Percentiles rank a stretch among this genome's conserved stretches.
These are phyloP conservation scores for Phaeosphaeriaceae sp. DNA, from an alignment of 2,329 filamentous ascomycete genomes.

Conservation along the genomic window DNA sequence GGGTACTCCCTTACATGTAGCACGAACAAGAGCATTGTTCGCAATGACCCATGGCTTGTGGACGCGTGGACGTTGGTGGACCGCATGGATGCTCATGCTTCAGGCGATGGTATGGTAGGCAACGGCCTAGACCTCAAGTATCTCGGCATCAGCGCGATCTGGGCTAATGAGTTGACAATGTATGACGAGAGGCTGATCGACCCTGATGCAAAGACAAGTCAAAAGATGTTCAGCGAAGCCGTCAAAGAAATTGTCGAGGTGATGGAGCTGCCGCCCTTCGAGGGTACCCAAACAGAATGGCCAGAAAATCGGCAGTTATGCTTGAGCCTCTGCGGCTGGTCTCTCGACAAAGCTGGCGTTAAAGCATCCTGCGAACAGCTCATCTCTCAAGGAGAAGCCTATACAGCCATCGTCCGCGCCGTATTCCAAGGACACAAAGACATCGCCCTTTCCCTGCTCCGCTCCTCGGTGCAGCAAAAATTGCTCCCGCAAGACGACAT, in stretches of 20 bases:
- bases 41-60: constrained; percentile 75
- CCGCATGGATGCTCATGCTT: constrained; percentile 68
- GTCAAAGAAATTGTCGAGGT: constrained; percentile 70
- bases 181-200: constrained; percentile 46
- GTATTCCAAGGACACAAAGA: constrained; percentile 74
- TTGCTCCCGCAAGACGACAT: constrained; percentile 61
- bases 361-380: constrained; percentile 58
- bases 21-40: constrained; percentile 70
- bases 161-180: constrained; percentile 71
- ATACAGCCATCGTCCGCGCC: constrained; percentile 77
- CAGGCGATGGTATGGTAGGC: constrained; percentile 72
- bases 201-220: constrained; percentile 50
- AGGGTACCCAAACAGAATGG: constrained; percentile 67
- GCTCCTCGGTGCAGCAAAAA: constrained; percentile 70
- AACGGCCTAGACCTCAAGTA: constrained; percentile 75
- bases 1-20: constrained; percentile 65
- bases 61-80: constrained; percentile 80
- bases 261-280: constrained; percentile 66
- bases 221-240: constrained; percentile 62
- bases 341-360: constrained; percentile 61
- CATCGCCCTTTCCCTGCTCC: constrained; percentile 72
- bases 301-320: constrained; percentile 77
- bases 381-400: constrained; percentile 64
- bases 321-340: constrained; percentile 76
- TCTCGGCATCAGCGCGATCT: constrained; percentile 74